phyloP scores from a whole-genome alignment of 306 rosid genomes.

The Abrus precatorius region DNA sequence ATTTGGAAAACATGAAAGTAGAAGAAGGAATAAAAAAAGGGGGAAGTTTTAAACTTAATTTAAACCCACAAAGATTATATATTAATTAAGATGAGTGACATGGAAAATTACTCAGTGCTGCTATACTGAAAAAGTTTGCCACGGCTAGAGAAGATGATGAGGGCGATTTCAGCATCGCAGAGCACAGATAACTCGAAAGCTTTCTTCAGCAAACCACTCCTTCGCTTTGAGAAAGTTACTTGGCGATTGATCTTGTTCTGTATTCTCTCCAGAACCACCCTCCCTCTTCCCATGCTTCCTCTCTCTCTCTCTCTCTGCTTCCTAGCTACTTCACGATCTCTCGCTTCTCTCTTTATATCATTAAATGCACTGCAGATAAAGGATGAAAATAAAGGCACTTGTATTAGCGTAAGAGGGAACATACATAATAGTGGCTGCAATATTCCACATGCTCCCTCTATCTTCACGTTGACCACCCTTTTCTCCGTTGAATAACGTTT shows the following conservation, averaged over 20 bases:
- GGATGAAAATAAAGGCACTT: not conserved
- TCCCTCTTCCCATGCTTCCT: constrained; percentile 76
- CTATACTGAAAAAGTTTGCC: constrained; percentile 83
- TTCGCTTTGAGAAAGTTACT: constrained; percentile 84
- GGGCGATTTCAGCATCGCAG: constrained; percentile 84
- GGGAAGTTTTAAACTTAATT: not conserved
- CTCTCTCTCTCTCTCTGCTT: not conserved
- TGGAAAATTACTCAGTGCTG: constrained; percentile 57
- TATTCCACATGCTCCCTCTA: not conserved
- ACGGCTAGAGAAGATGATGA: constrained; percentile 75
- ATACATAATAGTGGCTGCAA: not conserved
- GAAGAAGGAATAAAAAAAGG: not conserved
- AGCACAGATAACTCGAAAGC: constrained; percentile 80
- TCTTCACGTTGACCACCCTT: not conserved
- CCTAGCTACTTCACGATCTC: no score
- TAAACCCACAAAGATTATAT: not conserved
- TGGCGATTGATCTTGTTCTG: constrained; percentile 88
- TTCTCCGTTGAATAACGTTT: not conserved
- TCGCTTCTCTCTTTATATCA: not conserved
- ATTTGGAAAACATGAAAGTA: not conserved
- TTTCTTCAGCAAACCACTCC: constrained; percentile 82
- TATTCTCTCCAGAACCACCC: constrained; percentile 83
- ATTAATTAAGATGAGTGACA: not conserved
- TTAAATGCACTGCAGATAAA: not conserved
- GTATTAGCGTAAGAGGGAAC: not conserved